A percentile compares a stretch with the other conserved stretches of the same genome.
Evolutionary conservation across 108 stramenopile genomes (phyloP).

Genomic region (Skeletonema marinoi): DNA sequence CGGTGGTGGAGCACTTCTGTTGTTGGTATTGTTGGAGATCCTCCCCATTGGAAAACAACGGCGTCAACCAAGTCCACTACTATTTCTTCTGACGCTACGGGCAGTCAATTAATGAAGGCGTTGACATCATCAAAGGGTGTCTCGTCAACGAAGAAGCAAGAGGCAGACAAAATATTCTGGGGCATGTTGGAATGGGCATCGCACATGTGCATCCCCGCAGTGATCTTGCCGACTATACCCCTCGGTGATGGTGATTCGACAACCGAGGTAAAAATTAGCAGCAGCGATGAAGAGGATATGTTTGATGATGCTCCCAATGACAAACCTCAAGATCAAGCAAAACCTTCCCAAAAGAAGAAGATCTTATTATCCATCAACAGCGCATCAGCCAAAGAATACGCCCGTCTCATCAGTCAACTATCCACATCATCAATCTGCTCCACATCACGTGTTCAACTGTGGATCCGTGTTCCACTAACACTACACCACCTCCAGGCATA

Average conservation of each 20-base stretch:
- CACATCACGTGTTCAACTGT: conserved; percentile 71
- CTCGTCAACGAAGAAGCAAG: background rate
- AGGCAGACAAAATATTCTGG: conserved; percentile 39
- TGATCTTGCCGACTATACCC: conserved; percentile 75
- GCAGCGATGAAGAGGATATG: conserved; percentile 22
- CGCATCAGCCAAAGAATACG: conserved; percentile 40
- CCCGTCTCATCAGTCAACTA: conserved; percentile 20
- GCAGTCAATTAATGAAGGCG: conserved; percentile 10
- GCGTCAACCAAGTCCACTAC: background rate
- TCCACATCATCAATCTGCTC: conserved; percentile 35
- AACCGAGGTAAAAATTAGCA: background rate
- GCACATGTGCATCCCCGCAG: conserved; percentile 92
- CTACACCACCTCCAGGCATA: conserved; percentile 48
- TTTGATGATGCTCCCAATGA: conserved; percentile 7
- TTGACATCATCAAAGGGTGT: background rate
- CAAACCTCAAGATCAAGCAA: background rate
- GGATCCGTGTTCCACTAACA: conserved; percentile 68
- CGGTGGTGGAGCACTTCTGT: conserved; percentile 68
- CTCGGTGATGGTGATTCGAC: background rate
- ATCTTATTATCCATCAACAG: conserved; percentile 1
- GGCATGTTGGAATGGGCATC: conserved; percentile 88
- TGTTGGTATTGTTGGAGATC: conserved; percentile 58
- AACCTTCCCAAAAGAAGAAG: background rate
- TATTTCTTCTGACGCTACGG: background rate
- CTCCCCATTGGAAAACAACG: conserved; percentile 15